phyloP scores from a whole-genome alignment of 306 rosid genomes.

The Trichosanthes cucumerina region DNA sequence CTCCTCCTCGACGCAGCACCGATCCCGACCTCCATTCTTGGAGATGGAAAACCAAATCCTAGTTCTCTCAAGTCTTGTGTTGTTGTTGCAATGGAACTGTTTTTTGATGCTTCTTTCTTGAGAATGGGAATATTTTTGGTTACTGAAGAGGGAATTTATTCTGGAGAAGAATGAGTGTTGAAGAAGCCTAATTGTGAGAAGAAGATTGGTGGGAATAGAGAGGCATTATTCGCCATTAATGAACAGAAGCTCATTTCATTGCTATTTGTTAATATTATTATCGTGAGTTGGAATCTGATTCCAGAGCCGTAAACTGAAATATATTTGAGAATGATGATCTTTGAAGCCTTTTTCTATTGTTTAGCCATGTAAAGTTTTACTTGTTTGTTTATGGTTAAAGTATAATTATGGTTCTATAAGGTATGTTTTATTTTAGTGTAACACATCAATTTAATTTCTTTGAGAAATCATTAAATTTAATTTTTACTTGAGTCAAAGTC shows the following conservation, averaged over 20 bases:
- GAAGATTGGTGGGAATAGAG: neutral
- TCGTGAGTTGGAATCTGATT: conserved; percentile 4
- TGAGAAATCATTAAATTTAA: no score
- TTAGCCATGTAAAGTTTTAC: neutral
- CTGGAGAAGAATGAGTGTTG: neutral
- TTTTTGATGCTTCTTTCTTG: neutral
- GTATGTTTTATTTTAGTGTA: no score
- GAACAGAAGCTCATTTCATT: neutral
- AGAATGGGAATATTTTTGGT: neutral
- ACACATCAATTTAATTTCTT: no score
- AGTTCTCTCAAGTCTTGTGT: neutral
- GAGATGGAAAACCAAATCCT: neutral
- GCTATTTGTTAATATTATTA: neutral
- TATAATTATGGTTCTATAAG: no score
- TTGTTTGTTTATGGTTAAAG: neutral
- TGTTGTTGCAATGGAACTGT: neutral
- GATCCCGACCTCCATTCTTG: conserved; percentile 15
- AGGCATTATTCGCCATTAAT: conserved; percentile 8
- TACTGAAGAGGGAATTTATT: conserved; percentile 5
- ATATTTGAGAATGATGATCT: neutral
- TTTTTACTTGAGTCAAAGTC: no score
- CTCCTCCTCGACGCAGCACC: conserved; percentile 34
- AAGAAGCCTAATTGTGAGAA: neutral
- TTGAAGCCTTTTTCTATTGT: neutral
- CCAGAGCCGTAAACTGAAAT: neutral